Evolutionary conservation across 1,284 basidiomycete genomes (phyloP).

Genomic region (Naganishia liquefaciens): DNA sequence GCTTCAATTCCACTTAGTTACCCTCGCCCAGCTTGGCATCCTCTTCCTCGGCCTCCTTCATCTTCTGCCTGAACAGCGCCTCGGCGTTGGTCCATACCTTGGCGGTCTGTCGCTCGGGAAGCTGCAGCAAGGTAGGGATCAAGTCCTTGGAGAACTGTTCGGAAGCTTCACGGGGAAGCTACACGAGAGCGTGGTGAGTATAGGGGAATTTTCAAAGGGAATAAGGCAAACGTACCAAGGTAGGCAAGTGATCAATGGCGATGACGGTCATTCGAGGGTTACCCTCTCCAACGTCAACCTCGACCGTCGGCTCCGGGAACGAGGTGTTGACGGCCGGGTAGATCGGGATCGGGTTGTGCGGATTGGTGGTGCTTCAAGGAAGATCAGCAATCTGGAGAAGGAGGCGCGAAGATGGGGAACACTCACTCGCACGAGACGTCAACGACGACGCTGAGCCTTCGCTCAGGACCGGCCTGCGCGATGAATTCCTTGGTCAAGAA

Average conservation of each 20-base stretch:
- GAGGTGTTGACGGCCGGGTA: conserved; percentile 89
- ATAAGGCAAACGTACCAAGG: conserved; percentile 58
- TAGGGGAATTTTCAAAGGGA: neutral
- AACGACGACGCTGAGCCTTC: conserved; percentile 81
- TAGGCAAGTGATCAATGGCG: conserved; percentile 97
- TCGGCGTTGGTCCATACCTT: conserved; percentile 91
- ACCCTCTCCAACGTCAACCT: conserved; percentile 72
- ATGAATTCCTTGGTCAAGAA: conserved; percentile 81
- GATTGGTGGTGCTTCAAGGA: conserved; percentile 76
- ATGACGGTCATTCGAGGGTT: conserved; percentile 76
- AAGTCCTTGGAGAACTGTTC: conserved; percentile 94
- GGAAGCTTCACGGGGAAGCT: conserved; percentile 88
- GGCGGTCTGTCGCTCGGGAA: conserved; percentile 67
- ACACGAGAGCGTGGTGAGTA: neutral
- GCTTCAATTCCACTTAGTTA: neutral
- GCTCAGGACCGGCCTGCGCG: conserved; percentile 65
- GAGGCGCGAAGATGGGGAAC: neutral
- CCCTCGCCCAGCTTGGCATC: conserved; percentile 40
- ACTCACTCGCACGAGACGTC: conserved; percentile 91
- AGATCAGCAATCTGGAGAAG: neutral
- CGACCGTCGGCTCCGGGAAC: conserved; percentile 88
- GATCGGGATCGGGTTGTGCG: conserved; percentile 96
- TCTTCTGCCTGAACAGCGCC: conserved; percentile 77
- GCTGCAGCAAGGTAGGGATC: conserved; percentile 78
- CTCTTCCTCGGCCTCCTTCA: conserved; percentile 57